Evolutionary conservation across 805 yeast species (phyloP), one percentile per base, ranked within the genome.

Genomic region (Candida easanensis): DNA sequence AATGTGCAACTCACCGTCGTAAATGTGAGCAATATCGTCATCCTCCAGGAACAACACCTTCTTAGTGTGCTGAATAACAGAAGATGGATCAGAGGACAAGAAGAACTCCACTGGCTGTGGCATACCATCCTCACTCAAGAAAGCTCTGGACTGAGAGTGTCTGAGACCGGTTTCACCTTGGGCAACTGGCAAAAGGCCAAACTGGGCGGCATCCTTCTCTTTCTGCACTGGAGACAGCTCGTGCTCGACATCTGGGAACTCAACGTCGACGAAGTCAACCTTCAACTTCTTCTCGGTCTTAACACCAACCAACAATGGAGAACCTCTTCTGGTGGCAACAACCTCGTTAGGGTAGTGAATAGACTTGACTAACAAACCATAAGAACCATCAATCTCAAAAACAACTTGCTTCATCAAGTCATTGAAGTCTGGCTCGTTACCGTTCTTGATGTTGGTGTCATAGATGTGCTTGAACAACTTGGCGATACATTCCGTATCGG

Each of bases 401-500:
- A 93, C 74, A 16, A 89, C 97, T 58, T 88, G 88, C 67, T 91
- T 93, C 55, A 96, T 90, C 61, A 93, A 77, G 62, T 88, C 89
- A 62, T 87, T 84, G 67, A 93, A 89, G 68, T 93, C 98, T 45
- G 85, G 72, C 46, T 84, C 84, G 51, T 77, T 73, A 52, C 90
- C 91, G 59, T 86, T 87, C 51, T 77, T 74, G 51, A 73, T 51
- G 62, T 80, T 81, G 48, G 86, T 73, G 65, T 88, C 95, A 67
- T 88, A 93, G 52, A 89, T 74, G 68, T 88, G 95, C 67, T 88
- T 87, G 73, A 87, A 88, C 60, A 93, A 76, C 69, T 88, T 90
- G 56, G 99, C 99, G 63, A 93, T 93, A 68, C 95, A 87, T 69
- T 93, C 99, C 22, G 99, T 88, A 70, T 93, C 99, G 39, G 99